Evolutionary conservation across 345 rosid genomes (phyloP).

Genomic region (Gossypioides kirkii): DNA sequence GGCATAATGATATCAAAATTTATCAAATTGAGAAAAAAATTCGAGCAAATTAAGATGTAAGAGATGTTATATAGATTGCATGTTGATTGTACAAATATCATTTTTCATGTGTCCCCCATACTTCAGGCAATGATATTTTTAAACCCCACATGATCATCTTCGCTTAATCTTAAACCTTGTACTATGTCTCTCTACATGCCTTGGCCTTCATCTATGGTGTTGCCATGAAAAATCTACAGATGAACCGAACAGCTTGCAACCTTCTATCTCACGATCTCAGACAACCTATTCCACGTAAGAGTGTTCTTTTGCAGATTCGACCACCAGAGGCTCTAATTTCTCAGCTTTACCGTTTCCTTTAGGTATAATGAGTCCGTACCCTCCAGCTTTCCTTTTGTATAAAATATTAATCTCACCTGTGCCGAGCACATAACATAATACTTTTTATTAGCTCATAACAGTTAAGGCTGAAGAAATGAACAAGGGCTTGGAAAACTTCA

Average conservation of each 20-base stretch:
- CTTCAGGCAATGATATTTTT: background rate
- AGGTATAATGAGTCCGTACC: slow-evolving; percentile 84
- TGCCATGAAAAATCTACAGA: slow-evolving; percentile 16
- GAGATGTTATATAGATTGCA: background rate
- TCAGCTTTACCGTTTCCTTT: slow-evolving; percentile 52
- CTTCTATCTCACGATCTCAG: background rate
- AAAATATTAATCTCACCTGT: slow-evolving; percentile 86
- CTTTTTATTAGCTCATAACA: background rate
- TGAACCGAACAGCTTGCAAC: background rate
- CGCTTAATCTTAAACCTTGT: background rate
- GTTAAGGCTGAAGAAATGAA: background rate
- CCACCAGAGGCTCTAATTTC: slow-evolving; percentile 55
- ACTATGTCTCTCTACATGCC: background rate
- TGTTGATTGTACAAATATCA: background rate
- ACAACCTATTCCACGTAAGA: slow-evolving; percentile 42
- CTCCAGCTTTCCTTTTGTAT: slow-evolving; percentile 83
- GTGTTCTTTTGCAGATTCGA: slow-evolving; percentile 49
- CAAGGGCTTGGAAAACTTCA: background rate
- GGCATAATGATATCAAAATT: background rate
- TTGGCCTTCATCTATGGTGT: slow-evolving; percentile 16
- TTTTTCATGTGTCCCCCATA: background rate
- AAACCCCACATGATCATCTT: slow-evolving; percentile 11
- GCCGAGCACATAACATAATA: slow-evolving; percentile 13
- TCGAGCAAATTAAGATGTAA: background rate
- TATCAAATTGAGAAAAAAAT: background rate